phyloP scores from a whole-genome alignment of 139 green algal species.

The Chlorella sp. region DNA sequence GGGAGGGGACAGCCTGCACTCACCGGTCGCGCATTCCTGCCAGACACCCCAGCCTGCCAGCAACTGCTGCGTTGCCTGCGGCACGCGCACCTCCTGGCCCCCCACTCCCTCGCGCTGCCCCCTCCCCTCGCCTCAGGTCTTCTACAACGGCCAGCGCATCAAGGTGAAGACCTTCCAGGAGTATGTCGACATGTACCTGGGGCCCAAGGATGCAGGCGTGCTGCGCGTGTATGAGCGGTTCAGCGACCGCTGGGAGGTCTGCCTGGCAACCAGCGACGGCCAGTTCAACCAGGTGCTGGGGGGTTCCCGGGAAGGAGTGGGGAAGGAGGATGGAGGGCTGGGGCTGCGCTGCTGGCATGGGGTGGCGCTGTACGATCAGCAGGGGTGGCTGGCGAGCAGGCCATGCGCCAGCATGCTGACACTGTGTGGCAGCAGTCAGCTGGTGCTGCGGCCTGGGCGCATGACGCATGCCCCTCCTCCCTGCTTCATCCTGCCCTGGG shows the following conservation, averaged over 20 bases:
- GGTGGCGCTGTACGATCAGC: neutral
- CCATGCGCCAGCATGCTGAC: neutral
- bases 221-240: constrained; percentile 86
- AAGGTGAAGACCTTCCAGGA: constrained; percentile 91
- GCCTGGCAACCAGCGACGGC: constrained; percentile 85
- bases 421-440: too few relatives aligned
- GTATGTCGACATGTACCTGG: constrained; percentile 96
- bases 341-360: neutral
- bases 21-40: too few relatives aligned
- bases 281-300: constrained; percentile 89
- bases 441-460: neutral
- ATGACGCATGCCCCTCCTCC: neutral
- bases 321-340: neutral
- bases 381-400: neutral
- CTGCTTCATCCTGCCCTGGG: neutral
- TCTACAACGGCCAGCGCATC: constrained; percentile 83
- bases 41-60: too few relatives aligned
- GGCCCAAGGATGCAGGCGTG: constrained; percentile 66
- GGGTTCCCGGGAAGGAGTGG: too few relatives aligned
- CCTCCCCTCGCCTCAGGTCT: constrained; percentile 63
- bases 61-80: neutral
- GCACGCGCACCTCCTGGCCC: neutral
- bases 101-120: too few relatives aligned
- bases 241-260: constrained; percentile 96
- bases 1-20: too few relatives aligned